Evolutionary conservation across 768 basidiomycete genomes (phyloP), one percentile per base, ranked within the genome.

Genomic region (Amanita pallidorosea): DNA sequence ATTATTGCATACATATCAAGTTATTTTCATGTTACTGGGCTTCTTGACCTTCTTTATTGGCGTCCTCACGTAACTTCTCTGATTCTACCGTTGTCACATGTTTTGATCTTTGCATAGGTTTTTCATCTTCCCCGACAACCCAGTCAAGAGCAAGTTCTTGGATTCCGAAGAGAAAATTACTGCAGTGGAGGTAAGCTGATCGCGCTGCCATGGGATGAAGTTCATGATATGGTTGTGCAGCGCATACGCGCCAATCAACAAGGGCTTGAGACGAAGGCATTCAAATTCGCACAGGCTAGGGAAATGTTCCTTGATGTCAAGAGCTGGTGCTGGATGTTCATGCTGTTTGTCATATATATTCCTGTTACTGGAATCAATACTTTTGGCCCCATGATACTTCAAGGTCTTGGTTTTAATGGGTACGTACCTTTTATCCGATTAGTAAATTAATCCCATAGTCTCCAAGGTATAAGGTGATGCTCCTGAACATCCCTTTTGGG

Each of bases 211-310:
- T 5, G 27, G 20, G 23, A 20, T 9, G 4, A 35, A 12, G 31
- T 20, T 17, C 22, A 23, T 12, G 12, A 25, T 34, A 29, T 29
- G 17, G 7, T 17, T 9, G 17, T 33, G 1, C 41, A 67, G 67
- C 54, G 67, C 18, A 43, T 67, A 22, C 58, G 67, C 23, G 65
- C 65, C 12, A 67, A 68, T 50, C 65, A 68, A 47, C 67, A 68
- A 56, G 67, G 65, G 4, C 51, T 66, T 13, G 63, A 65, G 43
- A 64, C 60, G 2, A 66, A 67, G 43, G 48, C 49, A 1, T 67
- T 68, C 61, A 68, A 68, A 45, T 43, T 59, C 0, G 47, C 53
- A 1, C 67, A 68, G 47, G 60, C 59, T 11, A 22, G 57, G 7
- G 67, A 68, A 47, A 68, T 62, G 60, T 45, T 68, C 9, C 51